phyloP scores from a whole-genome alignment of 1,139 yeast species.

The Sugiyamaella castrensis region DNA sequence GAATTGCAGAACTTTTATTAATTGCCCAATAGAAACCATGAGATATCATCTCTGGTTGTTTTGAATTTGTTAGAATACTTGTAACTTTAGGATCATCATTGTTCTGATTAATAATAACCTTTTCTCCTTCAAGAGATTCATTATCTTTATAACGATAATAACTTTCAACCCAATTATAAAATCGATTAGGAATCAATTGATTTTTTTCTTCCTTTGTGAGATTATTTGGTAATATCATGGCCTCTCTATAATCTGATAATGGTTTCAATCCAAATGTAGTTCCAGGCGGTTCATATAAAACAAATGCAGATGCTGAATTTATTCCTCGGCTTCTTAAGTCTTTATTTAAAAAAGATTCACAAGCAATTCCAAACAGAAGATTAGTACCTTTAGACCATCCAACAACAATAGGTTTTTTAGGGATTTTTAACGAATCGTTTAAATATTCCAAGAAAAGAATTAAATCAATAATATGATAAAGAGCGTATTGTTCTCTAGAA shows the following conservation, averaged over 20 bases:
- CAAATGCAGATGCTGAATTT: constrained; percentile 6
- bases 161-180: constrained; percentile 5
- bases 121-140: constrained; percentile 7
- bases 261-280: constrained; percentile 10
- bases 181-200: background rate
- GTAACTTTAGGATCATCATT: background rate
- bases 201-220: constrained; percentile 7
- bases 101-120: background rate
- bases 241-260: constrained; percentile 1
- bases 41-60: constrained; percentile 8
- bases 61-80: background rate
- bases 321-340: constrained; percentile 5
- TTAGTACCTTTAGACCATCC: constrained; percentile 14
- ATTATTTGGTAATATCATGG: constrained; percentile 6
- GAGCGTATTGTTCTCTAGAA: constrained; percentile 4
- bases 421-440: background rate
- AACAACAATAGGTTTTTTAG: constrained; percentile 8
- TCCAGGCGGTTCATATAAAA: constrained; percentile 12
- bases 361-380: constrained; percentile 8
- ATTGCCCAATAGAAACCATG: constrained; percentile 10
- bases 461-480: constrained; percentile 4
- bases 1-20: constrained; percentile 2
- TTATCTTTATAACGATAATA: constrained; percentile 3
- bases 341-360: constrained; percentile 1
- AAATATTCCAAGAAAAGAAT: constrained; percentile 7